Evolutionary conservation across 1,139 yeast genomes (phyloP).

Genomic region (Diutina mesorugosa): DNA sequence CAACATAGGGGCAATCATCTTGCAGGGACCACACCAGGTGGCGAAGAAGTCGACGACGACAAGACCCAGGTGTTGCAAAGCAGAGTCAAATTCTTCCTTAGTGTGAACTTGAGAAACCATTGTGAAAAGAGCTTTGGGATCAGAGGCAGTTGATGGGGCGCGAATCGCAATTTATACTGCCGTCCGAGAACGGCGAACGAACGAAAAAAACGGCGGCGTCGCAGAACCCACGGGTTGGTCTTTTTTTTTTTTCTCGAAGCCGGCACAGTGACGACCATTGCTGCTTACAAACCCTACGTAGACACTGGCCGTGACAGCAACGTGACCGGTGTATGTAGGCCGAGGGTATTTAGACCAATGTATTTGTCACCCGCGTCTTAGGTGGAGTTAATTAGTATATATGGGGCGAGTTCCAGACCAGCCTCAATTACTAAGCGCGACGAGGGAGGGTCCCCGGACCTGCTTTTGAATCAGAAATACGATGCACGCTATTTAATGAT

Average conservation of each 20-base stretch:
- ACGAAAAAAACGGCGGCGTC: neutral
- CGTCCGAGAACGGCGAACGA: neutral
- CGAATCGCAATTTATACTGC: neutral
- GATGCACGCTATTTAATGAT: neutral
- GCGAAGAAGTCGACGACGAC: slow-evolving; percentile 82
- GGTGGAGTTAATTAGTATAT: neutral
- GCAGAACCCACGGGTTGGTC: neutral
- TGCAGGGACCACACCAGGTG: slow-evolving; percentile 92
- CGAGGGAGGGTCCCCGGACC: neutral
- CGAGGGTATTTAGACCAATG: neutral
- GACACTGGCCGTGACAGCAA: neutral
- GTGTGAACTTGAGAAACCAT: slow-evolving; percentile 31
- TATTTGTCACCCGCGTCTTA: neutral
- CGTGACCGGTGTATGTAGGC: neutral
- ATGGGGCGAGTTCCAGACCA: neutral
- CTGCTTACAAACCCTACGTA: neutral
- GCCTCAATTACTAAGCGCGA: neutral
- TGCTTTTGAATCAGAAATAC: neutral
- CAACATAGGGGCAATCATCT: slow-evolving; percentile 68
- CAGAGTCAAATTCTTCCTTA: slow-evolving; percentile 49
- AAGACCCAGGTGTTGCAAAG: slow-evolving; percentile 40
- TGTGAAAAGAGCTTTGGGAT: slow-evolving; percentile 6
- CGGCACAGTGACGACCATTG: neutral
- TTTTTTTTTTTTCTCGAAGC: neutral
- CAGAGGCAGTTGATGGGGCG: neutral